Conservation (phyloP, 306 rosid genomes). For the Prunus padus region DNA sequence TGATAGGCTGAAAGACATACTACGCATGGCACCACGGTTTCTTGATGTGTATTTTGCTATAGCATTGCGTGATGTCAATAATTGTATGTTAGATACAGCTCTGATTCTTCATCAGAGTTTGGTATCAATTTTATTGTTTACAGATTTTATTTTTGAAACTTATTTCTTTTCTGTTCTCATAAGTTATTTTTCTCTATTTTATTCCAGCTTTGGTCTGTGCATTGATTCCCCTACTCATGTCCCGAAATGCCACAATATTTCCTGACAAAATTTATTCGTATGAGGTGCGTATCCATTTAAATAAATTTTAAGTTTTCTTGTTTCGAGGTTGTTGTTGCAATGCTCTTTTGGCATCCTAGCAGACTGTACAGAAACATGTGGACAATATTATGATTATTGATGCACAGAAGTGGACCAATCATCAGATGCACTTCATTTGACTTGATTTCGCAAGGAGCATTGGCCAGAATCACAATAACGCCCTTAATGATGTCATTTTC, state of each 20-base stretch:
- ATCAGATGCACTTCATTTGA: neutral
- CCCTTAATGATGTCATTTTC: neutral
- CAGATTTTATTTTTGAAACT: too few relatives aligned
- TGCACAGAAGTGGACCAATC: neutral
- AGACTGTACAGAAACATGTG: neutral
- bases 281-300: constrained; percentile 49
- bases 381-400: neutral
- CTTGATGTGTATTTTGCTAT: constrained; percentile 77
- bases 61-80: constrained; percentile 66
- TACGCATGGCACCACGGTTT: constrained; percentile 61
- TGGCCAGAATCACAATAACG: neutral
- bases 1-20: constrained; percentile 71
- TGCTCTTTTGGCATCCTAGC: constrained; percentile 1
- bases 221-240: constrained; percentile 83
- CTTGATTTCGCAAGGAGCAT: neutral
- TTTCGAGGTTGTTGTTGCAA: constrained; percentile 1
- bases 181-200: constrained; percentile 18
- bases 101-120: constrained; percentile 21
- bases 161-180: neutral
- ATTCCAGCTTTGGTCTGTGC: constrained; percentile 93
- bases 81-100: constrained; percentile 53
- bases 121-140: constrained; percentile 12
- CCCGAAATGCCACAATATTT: constrained; percentile 78
- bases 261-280: constrained; percentile 74
- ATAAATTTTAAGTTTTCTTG: constrained; percentile 18